Base-by-base conservation (phyloP, 2,329 filamentous ascomycete genomes). In the Pestalotiopsis sp. region DNA sequence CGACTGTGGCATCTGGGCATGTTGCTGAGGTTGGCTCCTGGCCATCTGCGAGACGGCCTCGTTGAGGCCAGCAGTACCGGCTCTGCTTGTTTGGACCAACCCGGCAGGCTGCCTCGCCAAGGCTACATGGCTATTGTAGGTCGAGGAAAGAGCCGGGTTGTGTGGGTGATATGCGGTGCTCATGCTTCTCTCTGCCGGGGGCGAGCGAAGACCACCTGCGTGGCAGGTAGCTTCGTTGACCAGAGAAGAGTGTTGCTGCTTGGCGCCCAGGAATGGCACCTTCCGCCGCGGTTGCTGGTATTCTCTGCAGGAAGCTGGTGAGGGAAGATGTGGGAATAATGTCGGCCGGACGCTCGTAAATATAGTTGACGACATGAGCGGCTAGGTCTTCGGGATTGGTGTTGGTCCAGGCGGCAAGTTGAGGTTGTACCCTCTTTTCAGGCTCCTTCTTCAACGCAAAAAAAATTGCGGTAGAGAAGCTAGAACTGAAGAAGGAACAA, bases 141-240 rank as follows among this genome's bases (percentile, higher is more conserved):
- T 76, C 71, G 74, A 80, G 69, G 82, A 80, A 73, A 85, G 79
- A 67, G 82, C 78, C 13, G 82, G 72, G 62, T 79, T 79, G 64
- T 65, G 66, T 36, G 86, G 84, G 59, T 86, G 84, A 72, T 87
- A 88, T n/a, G 83, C 79, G 70, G 85, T 80, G 72, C 82, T 85
- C 87, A 88, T 83, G 59, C 69, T 84, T 69, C 82, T 80, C 79
- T 87, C 85, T 72, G 80, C 76, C 55, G 85, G 86, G 65, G 86
- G 86, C 69, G 85, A 87, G 74, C 79, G 81, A 73, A 87, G 81
- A 70, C 86, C 85, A 76, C 76, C 74, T 69, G 67, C 76, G 68
- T 73, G 76, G 38, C 73, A 70, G 69, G 71, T 52, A 74, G 73
- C 73, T 74, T 73, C 72, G 71, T 71, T 69, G 25, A 68, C 72